Conservation (phyloP, 164 flowering plant species). For the Chimonanthus salicifolius region DNA sequence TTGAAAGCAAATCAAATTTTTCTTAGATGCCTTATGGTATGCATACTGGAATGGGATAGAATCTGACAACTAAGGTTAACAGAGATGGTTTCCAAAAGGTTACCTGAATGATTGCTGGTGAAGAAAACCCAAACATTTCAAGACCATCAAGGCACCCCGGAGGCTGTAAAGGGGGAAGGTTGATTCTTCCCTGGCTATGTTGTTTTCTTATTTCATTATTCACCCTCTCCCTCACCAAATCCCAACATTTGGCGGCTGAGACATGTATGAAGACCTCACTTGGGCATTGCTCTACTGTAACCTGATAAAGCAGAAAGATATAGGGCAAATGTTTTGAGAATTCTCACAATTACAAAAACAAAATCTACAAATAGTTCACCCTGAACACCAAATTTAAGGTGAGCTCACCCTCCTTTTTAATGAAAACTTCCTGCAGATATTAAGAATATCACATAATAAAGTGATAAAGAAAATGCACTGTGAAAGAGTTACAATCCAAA, state of each 20-base stretch:
- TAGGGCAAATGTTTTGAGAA: not conserved
- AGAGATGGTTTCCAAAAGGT: not conserved
- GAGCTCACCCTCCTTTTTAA: no score
- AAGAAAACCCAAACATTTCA: conserved; percentile 94
- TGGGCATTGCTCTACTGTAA: conserved; percentile 59
- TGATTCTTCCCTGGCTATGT: conserved; percentile 47
- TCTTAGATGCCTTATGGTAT: no score
- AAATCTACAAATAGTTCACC: not conserved
- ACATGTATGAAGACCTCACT: conserved; percentile 75
- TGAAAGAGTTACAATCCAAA: no score
- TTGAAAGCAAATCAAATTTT: no score
- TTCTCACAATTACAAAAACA: not conserved
- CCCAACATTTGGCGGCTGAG: conserved; percentile 86
- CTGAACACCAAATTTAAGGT: no score
- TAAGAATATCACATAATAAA: no score
- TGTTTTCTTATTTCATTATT: conserved; percentile 77
- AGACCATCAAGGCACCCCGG: conserved; percentile 89
- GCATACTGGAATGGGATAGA: no score
- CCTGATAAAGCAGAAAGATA: conserved; percentile 40
- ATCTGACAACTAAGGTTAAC: no score
- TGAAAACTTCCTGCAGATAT: no score
- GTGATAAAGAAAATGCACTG: no score
- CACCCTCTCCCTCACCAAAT: conserved; percentile 87
- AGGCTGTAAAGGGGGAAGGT: conserved; percentile 76
- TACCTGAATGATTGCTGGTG: conserved; percentile 87